Evolutionary conservation across 2,329 filamentous ascomycete genomes (phyloP), one percentile per base, ranked within the genome.

Genomic region (Tolypocladium paradoxum): DNA sequence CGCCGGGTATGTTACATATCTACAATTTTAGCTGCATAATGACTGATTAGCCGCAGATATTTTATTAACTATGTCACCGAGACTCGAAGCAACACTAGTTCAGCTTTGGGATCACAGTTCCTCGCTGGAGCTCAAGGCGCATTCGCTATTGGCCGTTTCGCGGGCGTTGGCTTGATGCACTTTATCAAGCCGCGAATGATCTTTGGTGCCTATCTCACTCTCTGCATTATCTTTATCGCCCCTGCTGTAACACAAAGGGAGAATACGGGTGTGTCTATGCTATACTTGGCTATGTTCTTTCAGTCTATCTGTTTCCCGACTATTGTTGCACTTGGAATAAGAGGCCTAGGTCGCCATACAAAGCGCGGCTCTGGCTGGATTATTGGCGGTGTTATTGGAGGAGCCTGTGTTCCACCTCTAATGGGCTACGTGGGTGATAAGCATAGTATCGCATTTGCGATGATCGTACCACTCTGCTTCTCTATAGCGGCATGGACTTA

Each of bases 291-390:
- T 5, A 75, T 90, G 20, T 90, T 91, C 73, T 91, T 91, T 68
- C 88, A 89, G 69, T 85, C 81, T 4, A 86, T 89, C 63, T 87
- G 84, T 67, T 92, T 91, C 73, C 87, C 88, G 0, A 90, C 87
- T 20, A 90, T 92, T 62, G 83, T 92, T 33, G 86, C 87, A 3
- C 75, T 91, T 2, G 85, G 85, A 8, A 88, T 90, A 73, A 78
- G 85, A 24, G 87, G 86, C 2, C 75, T 90, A 1, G 88, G 88
- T 6, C 79, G 83, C n/a, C 84, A 92, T 70, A 88, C 84, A 35
- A 90, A 91, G 73, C 79, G 86, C 55, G 88, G 87, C 1, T 84
- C 82, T 2, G 86, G 86, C 6, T 87, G 82, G 65, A 83, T 72
- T 54, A 78, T 90, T 2, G 84, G 75, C 5, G 86, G 84, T 58